Conservation (phyloP, 164 flowering plant species). For the Vitis vinifera region DNA sequence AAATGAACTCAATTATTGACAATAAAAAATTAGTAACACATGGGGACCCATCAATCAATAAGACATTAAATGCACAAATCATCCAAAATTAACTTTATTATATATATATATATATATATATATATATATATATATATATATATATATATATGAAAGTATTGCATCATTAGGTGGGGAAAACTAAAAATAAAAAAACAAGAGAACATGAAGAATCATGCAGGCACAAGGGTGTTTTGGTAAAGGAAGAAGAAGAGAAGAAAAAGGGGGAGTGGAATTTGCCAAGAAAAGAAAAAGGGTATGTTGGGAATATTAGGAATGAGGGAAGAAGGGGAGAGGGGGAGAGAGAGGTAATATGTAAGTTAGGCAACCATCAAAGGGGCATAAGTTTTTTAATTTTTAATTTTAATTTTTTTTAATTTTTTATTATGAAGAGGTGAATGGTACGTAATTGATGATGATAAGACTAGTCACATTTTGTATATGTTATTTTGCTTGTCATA, state of each 20-base stretch:
- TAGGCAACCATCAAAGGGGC: too few species aligned
- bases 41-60: slow-evolving; percentile 38
- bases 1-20: slow-evolving; percentile 25
- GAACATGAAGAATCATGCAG: neutral
- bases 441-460: slow-evolving; percentile 24
- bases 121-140: neutral
- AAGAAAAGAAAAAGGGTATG: neutral
- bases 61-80: slow-evolving; percentile 32
- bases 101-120: neutral
- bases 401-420: too few species aligned
- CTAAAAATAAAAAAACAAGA: neutral
- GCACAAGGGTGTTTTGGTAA: slow-evolving; percentile 2
- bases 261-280: too few species aligned
- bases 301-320: neutral
- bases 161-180: slow-evolving; percentile 12
- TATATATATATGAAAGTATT: neutral
- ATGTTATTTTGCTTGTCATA: slow-evolving; percentile 18
- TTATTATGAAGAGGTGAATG: slow-evolving; percentile 9
- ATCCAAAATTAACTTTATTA: slow-evolving; percentile 12
- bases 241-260: neutral
- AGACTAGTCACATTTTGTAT: slow-evolving; percentile 7
- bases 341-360: neutral
- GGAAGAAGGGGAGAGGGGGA: slow-evolving; percentile 1
- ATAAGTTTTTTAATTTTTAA: too few species aligned
- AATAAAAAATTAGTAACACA: slow-evolving; percentile 9